Conservation (phyloP, 495 filamentous ascomycete species). For the Podospora bellae-mahoneyi region DNA sequence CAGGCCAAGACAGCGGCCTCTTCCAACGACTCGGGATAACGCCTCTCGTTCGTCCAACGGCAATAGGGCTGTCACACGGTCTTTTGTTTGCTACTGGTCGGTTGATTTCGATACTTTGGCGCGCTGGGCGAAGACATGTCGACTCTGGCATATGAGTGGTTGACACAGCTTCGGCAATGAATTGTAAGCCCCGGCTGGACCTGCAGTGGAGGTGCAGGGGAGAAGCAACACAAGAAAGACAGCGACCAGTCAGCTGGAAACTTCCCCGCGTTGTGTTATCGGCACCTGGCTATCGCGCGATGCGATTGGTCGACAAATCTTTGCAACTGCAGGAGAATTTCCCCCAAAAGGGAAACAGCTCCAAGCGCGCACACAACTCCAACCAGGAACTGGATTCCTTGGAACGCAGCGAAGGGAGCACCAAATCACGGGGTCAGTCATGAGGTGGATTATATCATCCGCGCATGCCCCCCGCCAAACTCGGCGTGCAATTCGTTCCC, state of each 20-base stretch:
- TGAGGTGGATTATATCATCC: not conserved
- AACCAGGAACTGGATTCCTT: not conserved
- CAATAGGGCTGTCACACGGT: constrained; percentile 1
- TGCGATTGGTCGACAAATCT: not conserved
- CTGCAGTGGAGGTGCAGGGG: not conserved
- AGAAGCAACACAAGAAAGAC: not conserved
- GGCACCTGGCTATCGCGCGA: not conserved
- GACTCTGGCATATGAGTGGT: not conserved
- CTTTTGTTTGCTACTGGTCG: constrained; percentile 3
- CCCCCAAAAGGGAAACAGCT: not conserved
- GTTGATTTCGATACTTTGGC: constrained; percentile 7
- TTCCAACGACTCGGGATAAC: not conserved
- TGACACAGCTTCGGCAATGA: not conserved
- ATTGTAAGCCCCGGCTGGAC: not conserved
- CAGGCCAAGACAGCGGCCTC: constrained; percentile 2
- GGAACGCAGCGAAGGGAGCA: not conserved
- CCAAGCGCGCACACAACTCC: not conserved
- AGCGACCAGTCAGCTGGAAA: constrained; percentile 3
- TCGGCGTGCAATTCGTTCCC: not conserved
- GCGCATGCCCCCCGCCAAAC: not conserved
- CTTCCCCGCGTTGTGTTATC: not conserved
- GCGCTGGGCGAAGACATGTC: not conserved
- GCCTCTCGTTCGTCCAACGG: constrained; percentile 6
- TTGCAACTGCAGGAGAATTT: not conserved
- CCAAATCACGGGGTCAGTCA: not conserved